Evolutionary conservation across 371 early-diverging fungal species (phyloP), one percentile per base, ranked within the genome.

Genomic region (Mucor piriformis): DNA sequence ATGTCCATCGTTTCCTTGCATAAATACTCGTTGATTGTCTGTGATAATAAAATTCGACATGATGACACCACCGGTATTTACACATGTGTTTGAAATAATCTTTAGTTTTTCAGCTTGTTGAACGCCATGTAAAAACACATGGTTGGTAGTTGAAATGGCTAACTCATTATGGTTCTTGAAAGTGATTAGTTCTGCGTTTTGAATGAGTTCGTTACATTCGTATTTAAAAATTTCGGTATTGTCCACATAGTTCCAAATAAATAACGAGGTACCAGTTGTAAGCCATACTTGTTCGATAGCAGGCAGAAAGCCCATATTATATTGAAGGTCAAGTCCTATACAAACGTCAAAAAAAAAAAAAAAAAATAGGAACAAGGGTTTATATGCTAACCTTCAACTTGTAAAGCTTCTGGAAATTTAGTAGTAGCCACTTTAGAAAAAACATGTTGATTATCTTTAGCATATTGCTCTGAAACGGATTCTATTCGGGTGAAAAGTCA

Each of bases 1-100:
- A 51, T 88, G 85, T 20, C 95, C 95, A 64, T 94, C 90, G 54
- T 76, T 84, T 38, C 94, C 96, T 27, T 86, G 73, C 88, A 95
- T 84, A 42, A 95, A 94, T 32, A 93, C 86, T 15, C 96, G 70
- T 13, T 91, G 92, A 10, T 82, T 79, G 2, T 61, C 66, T 0
- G 92, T 86, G 7, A 49, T 32, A 10, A 53, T 24, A 3, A 62
- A 27, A 32, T 62, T 38, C 3, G 47, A 49, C 62, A 62, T 58
- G 3, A 57, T 21, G 21, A 42, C 47, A 13, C 60, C 56, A 12
- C 35, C n/a, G 2, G 63, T 49, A 7, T 27, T 10, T 0, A 54
- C 10, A 15, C 2, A 29, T 3, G 25, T 11, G 3, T 34, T 58
- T 1, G 62, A 50, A 3, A 38, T 16, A 11, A 67, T 40, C 1